Conservation (phyloP, 73 alveolate species). For the Loxodes magnus region DNA sequence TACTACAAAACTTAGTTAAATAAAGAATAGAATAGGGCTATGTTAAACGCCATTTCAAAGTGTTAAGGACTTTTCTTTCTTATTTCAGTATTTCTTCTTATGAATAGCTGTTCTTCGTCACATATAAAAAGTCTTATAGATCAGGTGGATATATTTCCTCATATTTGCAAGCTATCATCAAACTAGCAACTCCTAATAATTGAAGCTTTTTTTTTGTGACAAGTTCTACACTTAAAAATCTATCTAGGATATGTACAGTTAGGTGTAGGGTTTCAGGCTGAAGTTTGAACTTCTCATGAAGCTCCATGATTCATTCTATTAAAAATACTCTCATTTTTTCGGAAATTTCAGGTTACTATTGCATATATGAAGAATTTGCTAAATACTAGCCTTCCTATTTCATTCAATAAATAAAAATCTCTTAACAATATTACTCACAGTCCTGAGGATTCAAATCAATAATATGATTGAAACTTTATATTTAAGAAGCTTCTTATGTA, state of each 20-base stretch:
- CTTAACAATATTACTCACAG: not conserved
- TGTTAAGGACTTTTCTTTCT: constrained; percentile 66
- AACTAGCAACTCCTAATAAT: constrained; percentile 77
- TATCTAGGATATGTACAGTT: constrained; percentile 72
- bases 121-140: constrained; percentile 75
- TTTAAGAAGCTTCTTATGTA: too few relatives aligned
- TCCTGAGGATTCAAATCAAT: not conserved
- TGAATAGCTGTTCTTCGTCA: constrained; percentile 78
- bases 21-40: constrained; percentile 61
- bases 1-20: constrained; percentile 47
- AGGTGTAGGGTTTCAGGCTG: constrained; percentile 65
- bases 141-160: constrained; percentile 88
- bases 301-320: constrained; percentile 81
- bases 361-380: constrained; percentile 46
- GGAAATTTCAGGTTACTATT: constrained; percentile 63
- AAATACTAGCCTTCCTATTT: constrained; percentile 16
- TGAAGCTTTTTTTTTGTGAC: constrained; percentile 51
- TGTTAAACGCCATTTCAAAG: constrained; percentile 47
- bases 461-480: too few relatives aligned
- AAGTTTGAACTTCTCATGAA: constrained; percentile 63
- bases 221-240: constrained; percentile 50
- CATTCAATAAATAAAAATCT: not conserved
- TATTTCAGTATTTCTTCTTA: constrained; percentile 61
- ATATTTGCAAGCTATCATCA: constrained; percentile 81
- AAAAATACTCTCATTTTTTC: constrained; percentile 72